Base-by-base conservation (phyloP, 2,329 filamentous ascomycete species). In the Pyrenophora teres region DNA sequence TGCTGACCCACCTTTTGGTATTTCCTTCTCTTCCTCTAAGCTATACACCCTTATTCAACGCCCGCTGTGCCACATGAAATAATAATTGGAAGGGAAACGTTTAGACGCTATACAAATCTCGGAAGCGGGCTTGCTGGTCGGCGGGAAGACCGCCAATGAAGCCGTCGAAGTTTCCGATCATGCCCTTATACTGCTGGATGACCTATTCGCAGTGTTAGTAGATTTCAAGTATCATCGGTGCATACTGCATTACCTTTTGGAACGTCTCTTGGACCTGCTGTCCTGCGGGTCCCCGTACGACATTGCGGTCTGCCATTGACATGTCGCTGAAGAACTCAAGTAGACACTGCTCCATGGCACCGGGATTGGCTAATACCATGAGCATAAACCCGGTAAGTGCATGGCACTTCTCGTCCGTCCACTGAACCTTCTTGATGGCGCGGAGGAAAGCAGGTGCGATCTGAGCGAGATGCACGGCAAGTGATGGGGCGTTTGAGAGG, bases 401-500 rank as follows among this genome's bases (percentile, higher is more conserved):
- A 21, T 92, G 92, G 0, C 89, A 91, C 77, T 99, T 99, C 76
- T 99, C 94, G 54, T 96, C 90, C 2, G 91, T 93, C 67, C 90
- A 87, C 45, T 91, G 88, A 27, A 97, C 88, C 57, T 91, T 89
- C 54, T 85, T 83, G 83, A 99, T 95, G 2, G 87, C 85, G 44
- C 80, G 81, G 46, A 99, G 76, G 77, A 97, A 97, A 31, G 89
- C 84, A 31, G 87, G 85, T 0, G 93, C 91, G 71, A 95, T 96
- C 27, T 84, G 87, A 15, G 83, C 81, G 33, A 99, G 83, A 55
- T 90, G 88, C 1, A 91, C 87, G 1, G 91, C 90, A 48, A 99
- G 79, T 45, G 86, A 80, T 40, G 90, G 85, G 7, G 88, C 82
- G 68, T 89, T 93, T 54, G 88, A 86, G 18, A 96, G 80, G 7